Base-by-base conservation (phyloP, 2,329 filamentous ascomycete genomes). In the Botrytis galanthina region DNA sequence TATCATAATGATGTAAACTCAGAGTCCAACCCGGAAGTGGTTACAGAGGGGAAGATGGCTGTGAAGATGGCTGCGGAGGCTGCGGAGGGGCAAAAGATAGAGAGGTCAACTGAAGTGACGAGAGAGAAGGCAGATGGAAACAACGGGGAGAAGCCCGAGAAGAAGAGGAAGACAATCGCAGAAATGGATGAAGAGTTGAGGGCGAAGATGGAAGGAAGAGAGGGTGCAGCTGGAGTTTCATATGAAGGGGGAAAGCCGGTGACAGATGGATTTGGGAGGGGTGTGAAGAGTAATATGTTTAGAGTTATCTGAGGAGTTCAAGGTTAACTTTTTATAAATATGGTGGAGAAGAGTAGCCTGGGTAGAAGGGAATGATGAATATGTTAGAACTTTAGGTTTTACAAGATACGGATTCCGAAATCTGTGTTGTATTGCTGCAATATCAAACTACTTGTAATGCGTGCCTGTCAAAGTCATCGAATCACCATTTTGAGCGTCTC, bases 201-300 rank as follows among this genome's bases (percentile, higher is more conserved):
- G 59, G 80, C 86, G 74, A 92, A 90, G 75, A 85, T 95, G 78
- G 90, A 92, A 92, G 92, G 0, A 92, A 91, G 60, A 92, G 92
- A 6, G 92, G 93, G 14, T 87, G 87, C 42, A 39, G 85, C 91
- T 4, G 93, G 92, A 0, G 83, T 95, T 7, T 92, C 94, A 81
- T 91, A 92, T 74, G 92, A 95, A 81, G 87, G 93, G 77, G 93
- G 93, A 0, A 87, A 91, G 80, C 89, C 92, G 0, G 89, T 89
- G 8, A 86, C 90, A 0, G 89, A 89, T 9, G 85, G 90, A 0
- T 91, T 95, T 87, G 94, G 93, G 82, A 85, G 92, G 68, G 87
- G 90, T 51, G 92, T 95, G 18, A 90, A 87, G 80, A 88, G 91
- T 70, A 94, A 94, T 78, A 94, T 94, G 91, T 94, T 94, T 80